A percentile compares a stretch with the other conserved stretches of the same genome.
Conservation (phyloP, 176 grass and related monocot species). For the Zoysia pacifica region DNA sequence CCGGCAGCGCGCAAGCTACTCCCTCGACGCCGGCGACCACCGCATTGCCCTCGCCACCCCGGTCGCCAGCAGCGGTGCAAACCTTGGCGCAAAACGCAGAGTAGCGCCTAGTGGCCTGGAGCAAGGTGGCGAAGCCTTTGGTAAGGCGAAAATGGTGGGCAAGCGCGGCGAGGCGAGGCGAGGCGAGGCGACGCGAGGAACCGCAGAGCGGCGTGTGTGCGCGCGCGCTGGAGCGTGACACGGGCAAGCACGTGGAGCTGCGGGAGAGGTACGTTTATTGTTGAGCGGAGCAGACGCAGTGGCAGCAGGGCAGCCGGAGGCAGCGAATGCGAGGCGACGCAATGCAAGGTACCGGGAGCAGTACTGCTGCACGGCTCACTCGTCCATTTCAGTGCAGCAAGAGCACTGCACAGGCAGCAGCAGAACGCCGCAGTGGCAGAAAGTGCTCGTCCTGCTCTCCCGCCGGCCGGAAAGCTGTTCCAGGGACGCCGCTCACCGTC, state of each 20-base stretch:
- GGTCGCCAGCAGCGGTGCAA: background rate
- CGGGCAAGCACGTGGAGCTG: conserved; percentile 43
- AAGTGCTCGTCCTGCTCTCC: background rate
- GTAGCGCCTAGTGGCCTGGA: background rate
- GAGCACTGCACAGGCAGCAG: background rate
- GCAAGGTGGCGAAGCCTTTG: background rate
- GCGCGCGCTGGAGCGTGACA: conserved; percentile 35
- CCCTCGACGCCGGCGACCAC: conserved; percentile 13
- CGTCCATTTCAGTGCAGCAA: background rate
- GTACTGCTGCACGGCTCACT: background rate
- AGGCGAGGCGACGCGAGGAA: too few species aligned
- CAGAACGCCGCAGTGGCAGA: background rate
- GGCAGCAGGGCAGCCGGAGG: background rate
- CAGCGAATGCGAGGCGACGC: background rate
- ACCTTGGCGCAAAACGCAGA: background rate
- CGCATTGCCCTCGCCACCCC: conserved; percentile 29
- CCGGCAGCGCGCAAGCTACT: background rate
- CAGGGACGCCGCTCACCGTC: background rate
- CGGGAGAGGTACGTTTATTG: conserved; percentile 40
- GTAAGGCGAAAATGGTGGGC: conserved; percentile 7
- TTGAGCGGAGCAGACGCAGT: background rate
- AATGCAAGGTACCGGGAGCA: background rate
- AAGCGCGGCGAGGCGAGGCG: conserved; percentile 1
- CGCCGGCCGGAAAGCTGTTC: conserved; percentile 28
- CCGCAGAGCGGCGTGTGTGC: background rate